Percentiles rank a stretch among this genome's conserved stretches.
Conservation (phyloP, 208 protist species). For the Crithidia brevicula region DNA sequence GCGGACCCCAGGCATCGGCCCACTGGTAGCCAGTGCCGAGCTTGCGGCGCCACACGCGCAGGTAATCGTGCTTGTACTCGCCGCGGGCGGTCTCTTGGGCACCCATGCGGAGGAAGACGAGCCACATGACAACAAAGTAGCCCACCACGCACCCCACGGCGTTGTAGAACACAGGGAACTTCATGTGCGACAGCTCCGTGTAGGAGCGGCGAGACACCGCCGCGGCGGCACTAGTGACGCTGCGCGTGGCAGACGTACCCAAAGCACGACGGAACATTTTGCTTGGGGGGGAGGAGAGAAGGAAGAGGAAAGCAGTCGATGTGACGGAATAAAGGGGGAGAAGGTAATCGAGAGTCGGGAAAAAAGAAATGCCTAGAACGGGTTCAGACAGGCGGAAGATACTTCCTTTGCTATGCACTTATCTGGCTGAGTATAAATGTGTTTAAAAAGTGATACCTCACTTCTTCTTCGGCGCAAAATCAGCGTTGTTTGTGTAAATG, state of each 20-base stretch:
- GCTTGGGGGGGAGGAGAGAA: not conserved
- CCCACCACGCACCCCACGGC: constrained; percentile 46
- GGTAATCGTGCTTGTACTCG: constrained; percentile 83
- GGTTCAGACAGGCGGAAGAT: too few relatives aligned
- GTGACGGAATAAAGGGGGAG: not conserved
- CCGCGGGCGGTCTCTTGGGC: constrained; percentile 41
- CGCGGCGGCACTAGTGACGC: constrained; percentile 32
- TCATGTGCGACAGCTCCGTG: constrained; percentile 85
- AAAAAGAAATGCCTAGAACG: too few relatives aligned
- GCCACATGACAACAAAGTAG: constrained; percentile 83
- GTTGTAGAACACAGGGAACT: constrained; percentile 73
- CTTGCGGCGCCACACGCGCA: constrained; percentile 87
- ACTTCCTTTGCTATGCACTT: not conserved
- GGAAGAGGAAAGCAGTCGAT: not conserved
- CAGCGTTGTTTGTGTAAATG: not conserved
- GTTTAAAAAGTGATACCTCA: not conserved
- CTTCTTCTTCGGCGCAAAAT: not conserved
- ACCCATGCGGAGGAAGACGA: constrained; percentile 69
- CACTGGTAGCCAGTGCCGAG: constrained; percentile 90
- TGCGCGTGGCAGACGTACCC: constrained; percentile 35
- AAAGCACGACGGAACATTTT: constrained; percentile 82
- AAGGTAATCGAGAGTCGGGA: not conserved
- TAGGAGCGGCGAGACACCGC: constrained; percentile 51
- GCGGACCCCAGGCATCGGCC: constrained; percentile 84
- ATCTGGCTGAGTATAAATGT: not conserved